phyloP scores from a whole-genome alignment of 2,329 filamentous ascomycete genomes.

The Chaetomium sp. region DNA sequence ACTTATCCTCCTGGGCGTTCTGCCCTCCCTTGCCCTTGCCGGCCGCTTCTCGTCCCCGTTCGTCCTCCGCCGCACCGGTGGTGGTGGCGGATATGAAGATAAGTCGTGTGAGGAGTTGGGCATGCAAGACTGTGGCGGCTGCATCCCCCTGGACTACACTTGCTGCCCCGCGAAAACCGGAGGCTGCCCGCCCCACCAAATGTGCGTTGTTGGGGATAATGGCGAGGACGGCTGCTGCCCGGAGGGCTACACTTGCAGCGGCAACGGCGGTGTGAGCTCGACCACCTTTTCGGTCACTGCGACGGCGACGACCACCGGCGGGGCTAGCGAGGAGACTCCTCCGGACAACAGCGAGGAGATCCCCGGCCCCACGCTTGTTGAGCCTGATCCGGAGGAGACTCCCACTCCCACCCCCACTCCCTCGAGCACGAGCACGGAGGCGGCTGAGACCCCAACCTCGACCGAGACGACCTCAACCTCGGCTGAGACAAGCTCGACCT shows the following conservation, averaged over 20 bases:
- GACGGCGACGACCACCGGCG: background rate
- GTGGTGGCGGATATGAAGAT: background rate
- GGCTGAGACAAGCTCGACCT: no score
- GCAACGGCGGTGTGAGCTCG: conserved; percentile 17
- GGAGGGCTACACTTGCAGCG: conserved; percentile 15
- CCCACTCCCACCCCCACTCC: background rate
- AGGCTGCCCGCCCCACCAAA: background rate
- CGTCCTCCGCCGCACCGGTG: conserved; percentile 14
- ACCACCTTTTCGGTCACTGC: conserved; percentile 1
- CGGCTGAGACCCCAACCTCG: background rate
- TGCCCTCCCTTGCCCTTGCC: conserved; percentile 26
- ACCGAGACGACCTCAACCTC: background rate
- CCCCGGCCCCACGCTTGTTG: background rate
- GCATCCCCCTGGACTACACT: conserved; percentile 16
- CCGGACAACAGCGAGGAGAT: background rate
- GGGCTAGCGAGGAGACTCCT: background rate
- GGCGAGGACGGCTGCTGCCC: conserved; percentile 21
- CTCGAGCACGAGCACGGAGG: background rate
- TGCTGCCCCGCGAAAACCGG: conserved; percentile 21
- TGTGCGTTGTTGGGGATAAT: conserved; percentile 19
- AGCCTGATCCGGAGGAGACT: background rate
- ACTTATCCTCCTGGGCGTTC: conserved; percentile 27
- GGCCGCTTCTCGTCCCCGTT: conserved; percentile 11
- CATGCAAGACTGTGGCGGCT: conserved; percentile 23
- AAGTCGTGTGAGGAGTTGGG: conserved; percentile 16